Base-by-base conservation (phyloP, 2,329 filamentous ascomycete species). In the Thielaviopsis ethacetica region DNA sequence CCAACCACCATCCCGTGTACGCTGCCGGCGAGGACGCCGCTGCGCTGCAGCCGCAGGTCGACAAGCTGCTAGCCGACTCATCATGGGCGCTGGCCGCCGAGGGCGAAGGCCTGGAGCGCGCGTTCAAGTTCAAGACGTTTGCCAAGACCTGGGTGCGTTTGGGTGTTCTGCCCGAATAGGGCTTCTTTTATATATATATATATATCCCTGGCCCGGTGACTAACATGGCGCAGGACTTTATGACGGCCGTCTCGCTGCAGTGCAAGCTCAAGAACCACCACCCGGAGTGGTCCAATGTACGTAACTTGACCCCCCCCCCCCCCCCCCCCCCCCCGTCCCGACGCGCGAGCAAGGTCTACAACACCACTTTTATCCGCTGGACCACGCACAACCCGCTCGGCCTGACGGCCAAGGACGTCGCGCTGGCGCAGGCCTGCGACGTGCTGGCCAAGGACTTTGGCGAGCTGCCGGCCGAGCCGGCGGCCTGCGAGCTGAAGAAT, bases 271-370 rank as follows among this genome's bases (percentile, higher is more conserved):
- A 78, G 65, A 85, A 81, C 64, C 85, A 89, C 67, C 85, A 89
- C 65, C 85, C 85, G 0, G 85, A 88, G 68, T 88, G 85, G 85
- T 84, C 82, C 2, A 88, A 89, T 66, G 84, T 84, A 70, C 63
- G 74, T 68, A n/a, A 22, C 22, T 57, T 34, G 19, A n/a, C n/a
- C n/a, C n/a, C n/a, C n/a, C n/a, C n/a, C n/a, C n/a, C n/a, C n/a
- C n/a, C n/a, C n/a, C n/a, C n/a, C n/a, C n/a, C n/a, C n/a, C n/a
- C n/a, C n/a, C n/a, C n/a, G n/a, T n/a, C n/a, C n/a, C n/a, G n/a
- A n/a, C n/a, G n/a, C n/a, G n/a, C n/a, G n/a, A n/a, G n/a, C n/a
- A n/a, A 85, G 82, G 77, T 86, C 9, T 88, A 84, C 70, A 88
- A 86, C 67, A 83, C 78, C 5, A 80, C 81, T 0, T 82, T 82